phyloP scores from a whole-genome alignment of 2,329 filamentous ascomycete genomes.

The Penicillium digitatum region DNA sequence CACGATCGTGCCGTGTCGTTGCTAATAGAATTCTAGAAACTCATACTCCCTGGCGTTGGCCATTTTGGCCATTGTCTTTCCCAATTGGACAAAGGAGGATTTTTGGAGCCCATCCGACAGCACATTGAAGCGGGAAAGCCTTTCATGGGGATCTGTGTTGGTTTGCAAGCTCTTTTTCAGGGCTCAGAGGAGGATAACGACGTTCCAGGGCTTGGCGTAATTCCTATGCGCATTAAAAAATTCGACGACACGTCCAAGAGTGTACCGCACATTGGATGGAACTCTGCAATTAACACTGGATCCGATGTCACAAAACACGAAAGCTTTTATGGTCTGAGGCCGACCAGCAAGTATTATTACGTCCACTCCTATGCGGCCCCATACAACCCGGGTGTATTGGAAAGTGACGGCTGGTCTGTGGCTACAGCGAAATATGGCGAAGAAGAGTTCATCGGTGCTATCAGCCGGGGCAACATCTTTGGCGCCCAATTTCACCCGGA shows the following conservation, averaged over 20 bases:
- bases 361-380: slow-evolving; percentile 90
- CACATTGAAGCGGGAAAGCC: slow-evolving; percentile 91
- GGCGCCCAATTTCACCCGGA: slow-evolving; percentile 97
- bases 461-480: slow-evolving; percentile 79
- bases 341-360: slow-evolving; percentile 95
- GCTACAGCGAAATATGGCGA: slow-evolving; percentile 82
- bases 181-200: slow-evolving; percentile 74
- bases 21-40: slow-evolving; percentile 57
- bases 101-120: slow-evolving; percentile 72
- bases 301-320: slow-evolving; percentile 43
- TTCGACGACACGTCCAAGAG: slow-evolving; percentile 77
- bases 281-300: slow-evolving; percentile 64
- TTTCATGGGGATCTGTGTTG: slow-evolving; percentile 97
- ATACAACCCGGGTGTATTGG: slow-evolving; percentile 68
- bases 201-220: slow-evolving; percentile 69
- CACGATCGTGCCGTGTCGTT: background rate
- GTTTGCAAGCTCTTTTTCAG: slow-evolving; percentile 83
- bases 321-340: slow-evolving; percentile 72
- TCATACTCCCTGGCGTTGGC: slow-evolving; percentile 93
- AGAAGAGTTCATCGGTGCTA: slow-evolving; percentile 86
- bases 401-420: slow-evolving; percentile 83
- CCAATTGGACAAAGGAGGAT: slow-evolving; percentile 77
- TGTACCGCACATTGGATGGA: slow-evolving; percentile 99
- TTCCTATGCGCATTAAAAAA: slow-evolving; percentile 66
- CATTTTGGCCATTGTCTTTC: slow-evolving; percentile 95